Evolutionary conservation across 177 flowering plant species (phyloP).

Genomic region (Vitis hybrid): DNA sequence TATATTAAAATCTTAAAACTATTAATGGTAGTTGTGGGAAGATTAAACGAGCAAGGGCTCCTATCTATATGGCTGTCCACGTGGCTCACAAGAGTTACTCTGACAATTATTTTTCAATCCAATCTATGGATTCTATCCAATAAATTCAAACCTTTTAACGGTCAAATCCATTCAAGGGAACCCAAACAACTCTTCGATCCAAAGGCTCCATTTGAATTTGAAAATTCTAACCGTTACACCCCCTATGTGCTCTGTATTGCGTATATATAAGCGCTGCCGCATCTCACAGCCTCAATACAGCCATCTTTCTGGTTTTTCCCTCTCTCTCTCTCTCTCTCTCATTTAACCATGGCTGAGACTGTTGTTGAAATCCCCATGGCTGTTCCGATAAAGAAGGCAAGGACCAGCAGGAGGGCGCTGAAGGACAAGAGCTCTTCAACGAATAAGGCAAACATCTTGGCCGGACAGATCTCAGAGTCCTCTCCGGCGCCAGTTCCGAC

Average conservation of each 20-base stretch:
- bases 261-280: no score
- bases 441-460: conserved; percentile 51
- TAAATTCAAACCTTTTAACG: no score
- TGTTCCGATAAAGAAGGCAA: conserved; percentile 35
- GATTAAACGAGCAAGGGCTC: no score
- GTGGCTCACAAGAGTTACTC: no score
- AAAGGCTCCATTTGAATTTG: conserved; percentile 26
- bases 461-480: conserved; percentile 31
- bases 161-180: background rate
- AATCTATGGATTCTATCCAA: no score
- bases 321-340: conserved; percentile 7
- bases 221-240: conserved; percentile 39
- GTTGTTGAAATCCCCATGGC: conserved; percentile 18
- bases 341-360: conserved; percentile 34
- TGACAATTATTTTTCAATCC: no score
- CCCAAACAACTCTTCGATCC: conserved; percentile 5
- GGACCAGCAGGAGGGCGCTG: conserved; percentile 51
- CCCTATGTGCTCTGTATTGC: background rate
- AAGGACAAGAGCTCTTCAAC: conserved; percentile 50
- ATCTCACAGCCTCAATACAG: no score
- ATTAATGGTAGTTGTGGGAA: no score
- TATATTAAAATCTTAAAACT: no score
- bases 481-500: conserved; percentile 26
- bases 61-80: no score
- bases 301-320: no score